Base-by-base conservation (phyloP, 345 rosid species). In the Aurinia saxatilis region DNA sequence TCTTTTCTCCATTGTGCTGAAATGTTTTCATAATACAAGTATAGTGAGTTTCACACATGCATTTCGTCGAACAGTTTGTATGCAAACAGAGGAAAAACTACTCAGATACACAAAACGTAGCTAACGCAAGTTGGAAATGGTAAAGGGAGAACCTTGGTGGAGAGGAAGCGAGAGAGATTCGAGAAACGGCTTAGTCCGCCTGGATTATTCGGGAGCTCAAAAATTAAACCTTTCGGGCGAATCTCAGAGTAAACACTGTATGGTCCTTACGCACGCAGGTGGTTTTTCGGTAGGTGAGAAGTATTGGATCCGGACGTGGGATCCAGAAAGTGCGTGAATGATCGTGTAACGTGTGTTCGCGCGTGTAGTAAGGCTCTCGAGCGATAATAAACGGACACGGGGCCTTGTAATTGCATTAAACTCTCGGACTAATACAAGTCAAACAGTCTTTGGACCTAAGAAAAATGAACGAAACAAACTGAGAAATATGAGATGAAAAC, bases 1-100 rank as follows among this genome's bases (percentile, higher is more conserved):
- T 51, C 72, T 74, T 58, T 49, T 77, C 68, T 76, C 96, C 98
- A 82, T 89, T 65, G 21, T 47, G 34, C 67, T 59, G 44, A 59
- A 18, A 12, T n/a, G n/a, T n/a, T n/a, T 23, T 34, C 21, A 50
- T 18, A 8, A 65, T 39, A 35, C 2, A n/a, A 27, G 50, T 29
- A 9, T 8, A 7, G 21, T 34, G 34, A 37, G 40, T 15, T 49
- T 49, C 77, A 48, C 3, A 59, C 63, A 54, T 18, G 72, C 81
- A 80, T 73, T 78, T 73, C 50, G 51, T 75, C 87, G 41, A 81
- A 78, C 80, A 74, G 12, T 18, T 74, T 36, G 66, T 53, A 46
- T 12, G 12, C 72, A 42, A 41, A 3, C 27, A 25, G 3, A 14
- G 46, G 13, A 23, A 1, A 46, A 44, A 36, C 11, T n/a, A 18